Base-by-base conservation (phyloP, 768 basidiomycete genomes). In the Boletus pseudo-olivaceus region DNA sequence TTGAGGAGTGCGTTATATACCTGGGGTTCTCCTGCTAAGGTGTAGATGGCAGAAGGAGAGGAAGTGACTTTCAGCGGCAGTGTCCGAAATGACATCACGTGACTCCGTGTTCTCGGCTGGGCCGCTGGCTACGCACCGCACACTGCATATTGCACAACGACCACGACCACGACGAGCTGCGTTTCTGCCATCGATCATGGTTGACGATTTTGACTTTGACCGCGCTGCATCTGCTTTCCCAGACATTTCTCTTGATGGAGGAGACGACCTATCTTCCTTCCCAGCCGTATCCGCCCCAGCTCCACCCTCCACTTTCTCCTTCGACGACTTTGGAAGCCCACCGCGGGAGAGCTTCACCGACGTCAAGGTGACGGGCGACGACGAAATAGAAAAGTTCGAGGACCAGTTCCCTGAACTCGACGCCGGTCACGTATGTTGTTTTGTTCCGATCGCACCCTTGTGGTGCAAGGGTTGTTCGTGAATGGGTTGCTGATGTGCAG, bases 371-470 rank as follows among this genome's bases (percentile, higher is more conserved):
- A 94, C 91, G 0, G 90, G 90, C 0, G 84, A 90, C 64, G 89
- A 92, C 58, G 88, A 90, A 59, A 80, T 95, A 55, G 87, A 90
- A 54, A 83, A 87, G 69, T 95, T 95, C 59, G 85, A 93, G 72
- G 86, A 74, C 67, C 83, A 90, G 54, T 95, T 93, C 68, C 92
- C 92, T 0, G 92, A 88, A 49, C 79, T 95, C 56, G 84, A 85
- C 49, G 72, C 80, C 53, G 72, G 73, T 14, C 64, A 62, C 51
- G 79, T 79, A 63, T 35, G 75, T 59, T 56, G n/a, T 33, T 12
- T 23, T 14, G 20, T 26, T 14, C 30, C 30, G 17, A 46, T 51
- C 38, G 35, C 35, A 30, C 20, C 29, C 20, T 26, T 7, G 49
- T 27, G 45, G 59, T 34, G 41, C 14, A 23, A 37, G 48, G 59